phyloP scores from a whole-genome alignment of 148 eudicot genomes.

The Rhododendron kiyosumense region DNA sequence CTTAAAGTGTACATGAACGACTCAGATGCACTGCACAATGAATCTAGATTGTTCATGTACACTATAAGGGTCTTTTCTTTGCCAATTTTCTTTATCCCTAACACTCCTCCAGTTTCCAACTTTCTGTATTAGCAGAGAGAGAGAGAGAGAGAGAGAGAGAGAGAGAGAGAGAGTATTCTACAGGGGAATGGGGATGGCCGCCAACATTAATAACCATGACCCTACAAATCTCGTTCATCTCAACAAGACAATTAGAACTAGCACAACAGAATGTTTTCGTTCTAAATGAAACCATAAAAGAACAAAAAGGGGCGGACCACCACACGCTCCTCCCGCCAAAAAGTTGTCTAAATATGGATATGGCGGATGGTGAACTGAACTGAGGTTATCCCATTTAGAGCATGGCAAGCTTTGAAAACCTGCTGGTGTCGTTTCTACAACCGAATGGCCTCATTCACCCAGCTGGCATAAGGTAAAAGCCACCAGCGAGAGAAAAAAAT shows the following conservation, averaged over 20 bases:
- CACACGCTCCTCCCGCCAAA: background rate
- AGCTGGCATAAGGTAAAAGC: background rate
- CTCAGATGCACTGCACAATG: no score
- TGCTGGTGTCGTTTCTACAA: background rate
- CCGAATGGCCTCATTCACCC: background rate
- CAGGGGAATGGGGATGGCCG: no score
- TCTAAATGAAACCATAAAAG: background rate
- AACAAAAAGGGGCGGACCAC: background rate
- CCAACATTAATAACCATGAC: no score
- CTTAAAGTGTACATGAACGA: no score
- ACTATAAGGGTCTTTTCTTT: no score
- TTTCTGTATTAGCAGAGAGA: background rate
- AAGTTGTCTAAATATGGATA: background rate
- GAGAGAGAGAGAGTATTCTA: background rate
- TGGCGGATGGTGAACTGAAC: background rate
- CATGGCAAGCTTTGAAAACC: background rate
- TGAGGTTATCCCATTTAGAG: background rate
- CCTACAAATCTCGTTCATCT: no score
- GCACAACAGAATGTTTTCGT: background rate
- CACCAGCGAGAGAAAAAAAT: background rate
- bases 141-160: no score
- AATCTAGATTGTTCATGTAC: no score
- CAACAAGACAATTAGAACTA: background rate
- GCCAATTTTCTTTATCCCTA: no score
- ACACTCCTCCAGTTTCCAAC: background rate